Base-by-base conservation (phyloP, 306 rosid genomes). In the Lagenaria siceraria region DNA sequence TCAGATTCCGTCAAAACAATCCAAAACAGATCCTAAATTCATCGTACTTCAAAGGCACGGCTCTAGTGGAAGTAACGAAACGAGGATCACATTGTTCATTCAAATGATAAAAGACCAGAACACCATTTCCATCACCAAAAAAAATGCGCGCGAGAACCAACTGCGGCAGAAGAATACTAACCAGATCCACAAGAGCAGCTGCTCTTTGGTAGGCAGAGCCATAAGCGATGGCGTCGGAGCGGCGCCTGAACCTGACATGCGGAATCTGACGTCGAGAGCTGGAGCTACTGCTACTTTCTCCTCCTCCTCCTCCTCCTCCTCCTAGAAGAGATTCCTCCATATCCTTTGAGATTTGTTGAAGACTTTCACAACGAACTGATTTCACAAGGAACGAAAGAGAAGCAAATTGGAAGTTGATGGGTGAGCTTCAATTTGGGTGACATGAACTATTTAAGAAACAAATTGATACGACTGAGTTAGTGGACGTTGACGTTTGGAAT, bases 141-240 rank as follows among this genome's bases (percentile, higher is more conserved):
- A 49, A 51, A 22, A 25, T 14, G 42, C 22, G 59, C 42, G n/a
- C 2, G n/a, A 63, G 14, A 55, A 19, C 18, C 31, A 49, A 33
- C 61, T 11, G 56, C 24, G 2, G 76, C 33, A 69, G 38, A 51
- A 13, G 22, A 82, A 73, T 17, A 76, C 82, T 25, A 65, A 95
- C 98, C 97, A 95, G 88, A 89, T 95, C 99, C 65, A 95, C 81
- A 24, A 95, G 90, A 0, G 97, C 98, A 3, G 97, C 98, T 2
- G 98, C 98, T 86, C 84, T 92, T 82, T 86, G 88, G 75, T 81
- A 87, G 42, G 82, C 53, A 51, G 97, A 82, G 77, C 98, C 99
- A 79, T 65, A 80, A 54, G 93, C 65, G 79, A 95, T 81, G 36
- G 97, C 97, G 46, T 95, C 89, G 12, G 96, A 43, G 73, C 92